Percentiles rank a stretch among this genome's conserved stretches.
phyloP scores from a whole-genome alignment of 129 eudicot genomes.

The Smallanthus sonchifolius region DNA sequence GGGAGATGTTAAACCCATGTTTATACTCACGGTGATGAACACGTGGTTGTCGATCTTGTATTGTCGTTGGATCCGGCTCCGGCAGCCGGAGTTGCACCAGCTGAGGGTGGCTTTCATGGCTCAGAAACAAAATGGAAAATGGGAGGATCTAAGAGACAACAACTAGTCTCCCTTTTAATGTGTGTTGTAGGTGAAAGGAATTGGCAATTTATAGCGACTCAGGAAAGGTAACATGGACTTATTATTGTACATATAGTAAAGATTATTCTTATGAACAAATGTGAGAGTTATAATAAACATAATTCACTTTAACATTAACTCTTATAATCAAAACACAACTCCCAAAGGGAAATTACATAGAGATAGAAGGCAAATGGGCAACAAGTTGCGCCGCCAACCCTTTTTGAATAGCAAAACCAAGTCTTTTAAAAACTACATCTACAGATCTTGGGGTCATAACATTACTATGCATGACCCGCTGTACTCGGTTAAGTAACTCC shows the following conservation, averaged over 20 bases:
- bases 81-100: conserved; percentile 39
- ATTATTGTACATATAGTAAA: neutral
- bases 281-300: neutral
- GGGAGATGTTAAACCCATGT: conserved; percentile 32
- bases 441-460: no score
- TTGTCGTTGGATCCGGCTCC: conserved; percentile 12
- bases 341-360: no score
- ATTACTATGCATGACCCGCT: no score
- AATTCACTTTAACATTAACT: no score
- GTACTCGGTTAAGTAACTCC: no score
- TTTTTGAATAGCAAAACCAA: no score
- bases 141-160: neutral
- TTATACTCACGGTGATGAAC: conserved; percentile 9
- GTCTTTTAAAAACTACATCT: no score
- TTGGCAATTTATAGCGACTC: neutral
- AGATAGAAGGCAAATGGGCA: no score
- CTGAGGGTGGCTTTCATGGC: conserved; percentile 41
- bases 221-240: neutral
- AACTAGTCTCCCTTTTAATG: neutral
- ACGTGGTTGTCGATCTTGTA: conserved; percentile 24
- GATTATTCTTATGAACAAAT: neutral
- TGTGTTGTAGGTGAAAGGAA: neutral
- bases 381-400: no score
- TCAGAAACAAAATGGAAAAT: neutral
- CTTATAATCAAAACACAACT: no score